Evolutionary conservation across 257 asterid species (phyloP), one percentile per base, ranked within the genome.

Genomic region (Schizonepeta tenuifolia): DNA sequence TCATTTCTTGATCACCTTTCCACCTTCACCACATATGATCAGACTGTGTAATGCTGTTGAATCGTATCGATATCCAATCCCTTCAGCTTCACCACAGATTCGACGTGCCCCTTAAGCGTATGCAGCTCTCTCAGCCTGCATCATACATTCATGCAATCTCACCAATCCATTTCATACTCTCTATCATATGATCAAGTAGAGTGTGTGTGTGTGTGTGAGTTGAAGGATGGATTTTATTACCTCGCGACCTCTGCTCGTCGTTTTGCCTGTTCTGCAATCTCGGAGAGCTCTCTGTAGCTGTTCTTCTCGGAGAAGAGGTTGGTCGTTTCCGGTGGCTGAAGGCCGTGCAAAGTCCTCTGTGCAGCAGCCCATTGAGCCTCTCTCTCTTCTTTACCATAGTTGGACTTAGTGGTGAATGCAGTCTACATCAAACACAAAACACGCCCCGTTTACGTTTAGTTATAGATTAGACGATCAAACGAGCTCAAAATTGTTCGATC

Each of bases 291-390:
- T 36, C 96, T 77, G 80, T 90, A 93, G 83, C 93, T 84, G 81
- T 82, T 89, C 84, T 86, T 93, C 0, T 90, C 96, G n/a, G 70
- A 65, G 33, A 93, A 89, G 57, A 93, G 68, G 55, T 81, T 87
- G 46, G 77, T 17, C 40, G 88, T 51, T 67, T 84, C 96, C 2
- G 96, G 90, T 68, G 93, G 93, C 50, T 93, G 97, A 73, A 92
- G 97, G 22, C 97, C 97, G 40, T 92, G 97, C 65, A 92, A 50
- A 69, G 97, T 92, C 86, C 97, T 89, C 85, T 92, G 96, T 43
- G 97, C 97, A 57, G 88, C 88, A 53, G 96, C 93, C 98, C 98
- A 88, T 76, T 89, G 96, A 64, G 97, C 97, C 73, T 93, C 97
- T 67, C 98, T 89, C 85, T 93, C 96, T 74, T 89, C 97, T 79